phyloP scores from a whole-genome alignment of 306 rosid species.

The Medicago lupulina region DNA sequence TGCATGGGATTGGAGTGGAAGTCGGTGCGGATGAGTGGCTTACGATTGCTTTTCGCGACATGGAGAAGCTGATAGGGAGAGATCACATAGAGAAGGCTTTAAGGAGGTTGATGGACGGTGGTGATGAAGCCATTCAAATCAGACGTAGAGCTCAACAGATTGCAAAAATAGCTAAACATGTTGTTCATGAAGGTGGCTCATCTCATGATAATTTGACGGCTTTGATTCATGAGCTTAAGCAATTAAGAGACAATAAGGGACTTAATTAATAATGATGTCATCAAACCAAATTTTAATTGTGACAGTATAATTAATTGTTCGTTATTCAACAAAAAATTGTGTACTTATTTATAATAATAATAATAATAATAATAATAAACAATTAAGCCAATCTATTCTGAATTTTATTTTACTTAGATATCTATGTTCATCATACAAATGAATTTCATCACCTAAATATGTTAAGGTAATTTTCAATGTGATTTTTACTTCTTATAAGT shows the following conservation, averaged over 20 bases:
- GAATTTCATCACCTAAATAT: too few relatives aligned
- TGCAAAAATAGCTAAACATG: constrained; percentile 40
- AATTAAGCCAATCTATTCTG: too few relatives aligned
- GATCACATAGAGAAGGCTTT: constrained; percentile 43
- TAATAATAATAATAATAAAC: too few relatives aligned
- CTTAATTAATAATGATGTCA: too few relatives aligned
- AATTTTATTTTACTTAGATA: too few relatives aligned
- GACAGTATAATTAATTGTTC: too few relatives aligned
- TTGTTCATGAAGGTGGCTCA: constrained; percentile 38
- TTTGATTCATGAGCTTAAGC: constrained; percentile 40
- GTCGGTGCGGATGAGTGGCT: constrained; percentile 49
- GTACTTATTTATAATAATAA: too few relatives aligned
- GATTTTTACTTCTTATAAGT: too few relatives aligned
- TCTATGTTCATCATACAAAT: too few relatives aligned
- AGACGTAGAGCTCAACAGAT: constrained; percentile 26
- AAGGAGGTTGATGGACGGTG: constrained; percentile 45
- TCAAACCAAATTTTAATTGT: too few relatives aligned
- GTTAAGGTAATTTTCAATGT: too few relatives aligned
- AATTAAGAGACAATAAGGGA: neutral
- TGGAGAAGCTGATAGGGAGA: constrained; percentile 27
- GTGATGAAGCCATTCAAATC: constrained; percentile 39
- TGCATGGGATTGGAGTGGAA: constrained; percentile 47
- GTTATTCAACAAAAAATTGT: too few relatives aligned
- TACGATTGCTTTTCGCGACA: neutral
- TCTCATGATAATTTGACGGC: constrained; percentile 34